phyloP scores from a whole-genome alignment of 257 asterid genomes.

The Rubia yunnanensis region DNA sequence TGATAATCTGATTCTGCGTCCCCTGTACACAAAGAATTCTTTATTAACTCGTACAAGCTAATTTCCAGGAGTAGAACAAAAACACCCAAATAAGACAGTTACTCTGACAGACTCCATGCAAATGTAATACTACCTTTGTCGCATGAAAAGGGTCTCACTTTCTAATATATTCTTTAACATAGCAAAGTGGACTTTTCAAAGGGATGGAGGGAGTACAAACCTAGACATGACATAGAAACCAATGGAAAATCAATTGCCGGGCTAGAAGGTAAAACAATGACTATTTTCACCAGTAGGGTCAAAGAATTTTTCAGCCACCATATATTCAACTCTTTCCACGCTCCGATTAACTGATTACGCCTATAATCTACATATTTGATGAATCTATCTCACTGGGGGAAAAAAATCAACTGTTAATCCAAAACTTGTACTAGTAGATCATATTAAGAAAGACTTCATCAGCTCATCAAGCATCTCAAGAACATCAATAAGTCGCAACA shows the following conservation, averaged over 20 bases:
- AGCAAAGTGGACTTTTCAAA: neutral
- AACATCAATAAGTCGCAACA: neutral
- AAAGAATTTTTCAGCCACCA: neutral
- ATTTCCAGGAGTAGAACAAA: neutral
- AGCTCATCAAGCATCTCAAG: neutral
- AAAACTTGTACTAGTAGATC: too few species aligned
- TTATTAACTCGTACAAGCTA: neutral
- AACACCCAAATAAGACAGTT: neutral
- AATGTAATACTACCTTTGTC: neutral
- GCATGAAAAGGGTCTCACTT: neutral
- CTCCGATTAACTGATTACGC: too few species aligned
- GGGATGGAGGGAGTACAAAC: neutral
- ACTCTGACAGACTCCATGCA: neutral
- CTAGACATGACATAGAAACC: neutral
- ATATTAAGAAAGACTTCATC: neutral
- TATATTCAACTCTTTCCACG: neutral
- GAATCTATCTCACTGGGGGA: too few species aligned
- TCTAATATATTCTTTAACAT: too few species aligned
- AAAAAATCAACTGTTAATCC: too few species aligned
- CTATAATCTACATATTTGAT: too few species aligned
- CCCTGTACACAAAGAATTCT: constrained; percentile 17
- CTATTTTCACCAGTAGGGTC: neutral
- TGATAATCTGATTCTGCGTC: constrained; percentile 18
- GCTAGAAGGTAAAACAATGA: neutral
- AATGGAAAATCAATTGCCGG: neutral